Evolutionary conservation across 2,329 filamentous ascomycete genomes (phyloP).

Genomic region (Aspergillus fischeri): DNA sequence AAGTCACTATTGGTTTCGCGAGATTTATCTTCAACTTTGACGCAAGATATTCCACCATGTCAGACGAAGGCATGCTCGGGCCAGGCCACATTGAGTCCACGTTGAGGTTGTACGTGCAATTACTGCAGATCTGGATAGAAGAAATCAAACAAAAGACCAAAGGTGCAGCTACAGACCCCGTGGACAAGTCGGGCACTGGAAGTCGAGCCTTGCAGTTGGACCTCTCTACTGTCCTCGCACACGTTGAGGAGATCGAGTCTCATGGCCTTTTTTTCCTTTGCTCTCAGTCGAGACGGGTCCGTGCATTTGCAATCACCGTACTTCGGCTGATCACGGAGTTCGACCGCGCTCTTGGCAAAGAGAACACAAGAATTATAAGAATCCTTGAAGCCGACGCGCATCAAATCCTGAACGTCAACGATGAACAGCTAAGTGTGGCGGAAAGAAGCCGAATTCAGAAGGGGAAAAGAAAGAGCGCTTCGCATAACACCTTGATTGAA

Average conservation of each 20-base stretch:
- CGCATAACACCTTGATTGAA: slow-evolving; percentile 82
- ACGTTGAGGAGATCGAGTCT: slow-evolving; percentile 95
- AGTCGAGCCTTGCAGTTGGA: slow-evolving; percentile 75
- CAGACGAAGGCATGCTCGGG: slow-evolving; percentile 93
- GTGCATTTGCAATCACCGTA: slow-evolving; percentile 87
- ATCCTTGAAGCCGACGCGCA: slow-evolving; percentile 88
- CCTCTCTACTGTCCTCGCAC: slow-evolving; percentile 80
- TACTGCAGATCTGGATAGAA: slow-evolving; percentile 95
- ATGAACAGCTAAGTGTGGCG: slow-evolving; percentile 76
- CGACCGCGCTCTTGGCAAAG: slow-evolving; percentile 79
- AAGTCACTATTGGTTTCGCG: slow-evolving; percentile 94
- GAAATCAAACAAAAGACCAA: slow-evolving; percentile 85
- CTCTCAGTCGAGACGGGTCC: slow-evolving; percentile 86
- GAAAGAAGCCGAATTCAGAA: slow-evolving; percentile 89
- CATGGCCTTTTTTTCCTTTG: slow-evolving; percentile 96
- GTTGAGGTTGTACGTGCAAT: slow-evolving; percentile 83
- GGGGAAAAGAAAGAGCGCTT: slow-evolving; percentile 78
- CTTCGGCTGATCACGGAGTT: slow-evolving; percentile 90
- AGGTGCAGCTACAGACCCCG: slow-evolving; percentile 62
- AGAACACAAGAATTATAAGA: slow-evolving; percentile 76
- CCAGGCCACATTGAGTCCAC: slow-evolving; percentile 94
- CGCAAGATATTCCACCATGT: slow-evolving; percentile 95
- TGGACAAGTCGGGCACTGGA: slow-evolving; percentile 61
- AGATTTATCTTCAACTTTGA: slow-evolving; percentile 99
- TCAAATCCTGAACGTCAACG: slow-evolving; percentile 86